phyloP scores from a whole-genome alignment of 805 yeast species.

The Lipomyces oligophaga region DNA sequence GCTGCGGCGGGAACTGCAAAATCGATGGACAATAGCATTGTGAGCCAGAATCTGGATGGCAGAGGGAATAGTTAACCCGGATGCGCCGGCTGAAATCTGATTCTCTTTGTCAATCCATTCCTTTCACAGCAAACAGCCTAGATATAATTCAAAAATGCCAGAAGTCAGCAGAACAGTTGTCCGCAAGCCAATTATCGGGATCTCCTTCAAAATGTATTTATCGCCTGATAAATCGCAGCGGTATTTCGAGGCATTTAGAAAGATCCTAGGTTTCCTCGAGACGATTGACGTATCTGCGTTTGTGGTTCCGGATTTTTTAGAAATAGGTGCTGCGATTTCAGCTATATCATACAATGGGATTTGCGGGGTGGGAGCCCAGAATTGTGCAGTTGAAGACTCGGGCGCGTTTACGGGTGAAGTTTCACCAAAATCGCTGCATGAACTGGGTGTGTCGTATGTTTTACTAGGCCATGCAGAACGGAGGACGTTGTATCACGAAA shows the following conservation, averaged over 20 bases:
- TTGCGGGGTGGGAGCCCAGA: slow-evolving; percentile 33
- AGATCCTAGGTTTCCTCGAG: slow-evolving; percentile 12
- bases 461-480: slow-evolving; percentile 37
- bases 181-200: slow-evolving; percentile 29
- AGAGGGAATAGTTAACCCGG: too few relatives aligned
- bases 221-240: slow-evolving; percentile 23
- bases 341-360: slow-evolving; percentile 9
- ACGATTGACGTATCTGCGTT: slow-evolving; percentile 27
- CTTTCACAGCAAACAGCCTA: too few relatives aligned
- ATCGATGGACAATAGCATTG: too few relatives aligned
- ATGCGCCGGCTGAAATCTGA: too few relatives aligned
- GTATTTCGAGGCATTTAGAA: slow-evolving; percentile 20
- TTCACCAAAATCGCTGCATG: slow-evolving; percentile 31
- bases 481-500: slow-evolving; percentile 31
- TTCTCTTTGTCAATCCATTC: too few relatives aligned
- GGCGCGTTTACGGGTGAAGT: slow-evolving; percentile 36
- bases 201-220: slow-evolving; percentile 34
- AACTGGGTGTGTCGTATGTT: slow-evolving; percentile 31
- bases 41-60: too few relatives aligned
- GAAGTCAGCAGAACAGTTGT: neutral
- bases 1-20: too few relatives aligned
- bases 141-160: too few relatives aligned
- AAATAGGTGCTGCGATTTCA: too few relatives aligned
- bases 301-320: slow-evolving; percentile 32
- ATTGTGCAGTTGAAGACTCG: slow-evolving; percentile 31